A percentile compares a stretch with the other conserved stretches of the same genome.
phyloP scores from a whole-genome alignment of 805 yeast species.

The Tetrapisispora arboricola region DNA sequence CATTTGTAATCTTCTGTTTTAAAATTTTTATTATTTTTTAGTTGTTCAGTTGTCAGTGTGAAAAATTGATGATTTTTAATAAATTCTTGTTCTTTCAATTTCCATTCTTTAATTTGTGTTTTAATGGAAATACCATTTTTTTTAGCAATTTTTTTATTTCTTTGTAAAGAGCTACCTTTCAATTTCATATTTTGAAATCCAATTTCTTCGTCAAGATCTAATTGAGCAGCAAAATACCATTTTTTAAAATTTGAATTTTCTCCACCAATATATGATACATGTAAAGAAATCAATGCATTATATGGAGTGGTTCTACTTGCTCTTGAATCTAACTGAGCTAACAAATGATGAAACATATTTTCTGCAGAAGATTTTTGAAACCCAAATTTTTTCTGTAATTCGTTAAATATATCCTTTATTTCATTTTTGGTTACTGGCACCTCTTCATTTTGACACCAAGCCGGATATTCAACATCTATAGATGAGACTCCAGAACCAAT shows the following conservation, averaged over 20 bases:
- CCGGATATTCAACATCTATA: slow-evolving; percentile 25
- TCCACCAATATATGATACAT: slow-evolving; percentile 90
- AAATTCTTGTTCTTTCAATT: slow-evolving; percentile 41
- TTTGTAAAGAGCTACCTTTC: slow-evolving; percentile 35
- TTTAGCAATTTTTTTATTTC: slow-evolving; percentile 38
- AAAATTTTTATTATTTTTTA: slow-evolving; percentile 48
- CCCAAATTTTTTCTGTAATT: slow-evolving; percentile 59
- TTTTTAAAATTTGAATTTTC: slow-evolving; percentile 75
- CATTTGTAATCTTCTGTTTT: slow-evolving; percentile 78
- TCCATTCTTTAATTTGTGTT: slow-evolving; percentile 31
- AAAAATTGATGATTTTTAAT: slow-evolving; percentile 41
- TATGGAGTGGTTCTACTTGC: slow-evolving; percentile 67
- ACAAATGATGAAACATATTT: slow-evolving; percentile 73
- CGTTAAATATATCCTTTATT: slow-evolving; percentile 50
- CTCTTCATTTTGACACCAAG: slow-evolving; percentile 35
- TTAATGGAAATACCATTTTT: slow-evolving; percentile 28
- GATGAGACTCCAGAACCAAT: slow-evolving; percentile 6
- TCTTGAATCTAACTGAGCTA: slow-evolving; percentile 78
- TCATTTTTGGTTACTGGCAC: slow-evolving; percentile 65
- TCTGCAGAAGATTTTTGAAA: slow-evolving; percentile 71
- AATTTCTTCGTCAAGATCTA: slow-evolving; percentile 61
- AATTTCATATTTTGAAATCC: slow-evolving; percentile 49
- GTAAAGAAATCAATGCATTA: slow-evolving; percentile 64
- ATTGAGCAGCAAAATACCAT: slow-evolving; percentile 86
- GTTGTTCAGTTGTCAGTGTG: slow-evolving; percentile 51